phyloP scores from a whole-genome alignment of 1,284 basidiomycete species.

The Apiotrichum laibachii region DNA sequence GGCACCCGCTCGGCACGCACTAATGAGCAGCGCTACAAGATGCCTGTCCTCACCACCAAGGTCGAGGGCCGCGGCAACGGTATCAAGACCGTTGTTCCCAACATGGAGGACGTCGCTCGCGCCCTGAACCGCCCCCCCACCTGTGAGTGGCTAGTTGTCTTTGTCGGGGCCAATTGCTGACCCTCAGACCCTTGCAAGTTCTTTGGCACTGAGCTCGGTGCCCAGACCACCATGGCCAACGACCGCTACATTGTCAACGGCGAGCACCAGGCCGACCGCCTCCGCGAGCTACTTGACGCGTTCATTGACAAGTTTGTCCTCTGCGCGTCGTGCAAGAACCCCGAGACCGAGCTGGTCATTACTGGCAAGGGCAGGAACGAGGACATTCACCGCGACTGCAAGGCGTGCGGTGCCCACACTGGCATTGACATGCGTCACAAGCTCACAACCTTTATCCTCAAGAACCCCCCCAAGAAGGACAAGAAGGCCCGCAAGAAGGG shows the following conservation, averaged over 20 bases:
- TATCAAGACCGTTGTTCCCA: slow-evolving; percentile 97
- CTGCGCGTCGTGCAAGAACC: slow-evolving; percentile 97
- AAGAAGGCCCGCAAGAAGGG: slow-evolving; percentile 63
- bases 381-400: slow-evolving; percentile 92
- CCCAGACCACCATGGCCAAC: slow-evolving; percentile 92
- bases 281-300: slow-evolving; percentile 90
- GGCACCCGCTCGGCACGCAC: slow-evolving; percentile 2
- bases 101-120: slow-evolving; percentile 97
- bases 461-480: slow-evolving; percentile 79
- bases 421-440: slow-evolving; percentile 96
- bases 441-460: slow-evolving; percentile 92
- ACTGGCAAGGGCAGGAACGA: slow-evolving; percentile 67
- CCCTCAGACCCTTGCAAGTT: slow-evolving; percentile 89
- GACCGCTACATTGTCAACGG: slow-evolving; percentile 99
- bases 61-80: slow-evolving; percentile 99
- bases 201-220: slow-evolving; percentile 97
- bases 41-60: slow-evolving; percentile 93
- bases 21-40: slow-evolving; percentile 55
- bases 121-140: slow-evolving; percentile 92
- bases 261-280: slow-evolving; percentile 84
- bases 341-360: slow-evolving; percentile 94
- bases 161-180: slow-evolving; percentile 7
- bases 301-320: slow-evolving; percentile 99
- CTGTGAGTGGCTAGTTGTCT: slow-evolving; percentile 47
- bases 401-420: slow-evolving; percentile 92